Evolutionary conservation across 768 basidiomycete species (phyloP).

Genomic region (Cyclocybe cylindracea): DNA sequence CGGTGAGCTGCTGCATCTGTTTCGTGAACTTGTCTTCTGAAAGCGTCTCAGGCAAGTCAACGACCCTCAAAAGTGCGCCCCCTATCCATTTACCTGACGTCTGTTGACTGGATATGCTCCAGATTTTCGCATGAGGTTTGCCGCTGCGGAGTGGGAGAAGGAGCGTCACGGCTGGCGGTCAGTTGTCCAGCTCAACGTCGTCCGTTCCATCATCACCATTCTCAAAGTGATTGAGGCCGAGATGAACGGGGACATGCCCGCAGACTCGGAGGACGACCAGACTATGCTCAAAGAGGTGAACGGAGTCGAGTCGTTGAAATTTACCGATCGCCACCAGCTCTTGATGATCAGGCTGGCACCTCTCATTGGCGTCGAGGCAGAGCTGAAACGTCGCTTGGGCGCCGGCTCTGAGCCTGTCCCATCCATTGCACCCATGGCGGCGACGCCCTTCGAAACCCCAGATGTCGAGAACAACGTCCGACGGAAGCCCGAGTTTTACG

Average conservation of each 20-base stretch:
- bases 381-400: conserved; percentile 63
- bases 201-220: conserved; percentile 68
- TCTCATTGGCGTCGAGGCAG: conserved; percentile 58
- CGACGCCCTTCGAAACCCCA: conserved; percentile 48
- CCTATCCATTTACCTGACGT: not conserved
- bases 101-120: conserved; percentile 4
- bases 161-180: conserved; percentile 77
- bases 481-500: conserved; percentile 46
- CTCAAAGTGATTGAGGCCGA: conserved; percentile 61
- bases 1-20: conserved; percentile 39
- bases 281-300: conserved; percentile 17
- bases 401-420: conserved; percentile 39
- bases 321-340: conserved; percentile 52
- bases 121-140: conserved; percentile 78
- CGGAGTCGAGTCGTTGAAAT: conserved; percentile 32
- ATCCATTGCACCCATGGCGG: conserved; percentile 32
- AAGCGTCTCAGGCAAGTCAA: conserved; percentile 53
- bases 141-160: conserved; percentile 58
- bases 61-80: conserved; percentile 61
- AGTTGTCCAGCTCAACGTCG: conserved; percentile 79
- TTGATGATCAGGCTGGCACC: conserved; percentile 65
- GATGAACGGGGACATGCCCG: conserved; percentile 38
- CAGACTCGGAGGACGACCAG: conserved; percentile 37
- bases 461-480: conserved; percentile 21
- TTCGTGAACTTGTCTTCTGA: conserved; percentile 2